Evolutionary conservation across 176 grass and related monocot genomes (phyloP), one percentile per base, ranked within the genome.

Genomic region (Cenchrus americanus): DNA sequence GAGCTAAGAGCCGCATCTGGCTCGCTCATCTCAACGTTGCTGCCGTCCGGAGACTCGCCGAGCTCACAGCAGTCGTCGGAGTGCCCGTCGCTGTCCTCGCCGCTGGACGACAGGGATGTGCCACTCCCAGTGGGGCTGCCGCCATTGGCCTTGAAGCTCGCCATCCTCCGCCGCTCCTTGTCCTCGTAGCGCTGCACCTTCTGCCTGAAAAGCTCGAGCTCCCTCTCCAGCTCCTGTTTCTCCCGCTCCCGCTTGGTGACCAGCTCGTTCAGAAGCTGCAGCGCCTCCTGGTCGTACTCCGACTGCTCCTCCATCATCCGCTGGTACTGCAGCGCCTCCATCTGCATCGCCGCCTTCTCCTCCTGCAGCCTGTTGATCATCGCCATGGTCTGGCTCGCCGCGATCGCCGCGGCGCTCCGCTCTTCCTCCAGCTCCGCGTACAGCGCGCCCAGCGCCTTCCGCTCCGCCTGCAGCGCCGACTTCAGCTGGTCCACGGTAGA

Each of bases 311-410:
- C 97, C 93, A 99, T 96, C 93, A 99, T 96, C 50, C 97, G 72
- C 26, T 96, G 97, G 82, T 99, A 99, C 70, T 99, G 97, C 80
- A 99, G 87, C 54, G 97, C 97, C 80, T 99, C 97, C 93, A 99
- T 99, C 80, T 96, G 91, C 97, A 99, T 96, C 17, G 97, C 93
- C 23, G 97, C 97, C 91, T 99, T 99, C 89, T 99, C 93, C n/a
- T 99, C 93, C 89, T 99, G 97, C 77, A 99, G 84, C 87, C 97
- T 73, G 80, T 93, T 99, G 83, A 99, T 99, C 97, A 96, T 96
- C 47, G 97, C 97, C 97, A 99, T 99, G 22, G 97, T 96, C 89
- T 99, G 89, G 83, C 87, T 96, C 8, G 97, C 88, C 37, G 97
- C 91, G 30, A 99, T 86, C 32, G 97, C 91, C 7, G 93, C 86